Conservation (phyloP, 2,329 filamentous ascomycete genomes). For the Ophiostoma himal-ulmi region DNA sequence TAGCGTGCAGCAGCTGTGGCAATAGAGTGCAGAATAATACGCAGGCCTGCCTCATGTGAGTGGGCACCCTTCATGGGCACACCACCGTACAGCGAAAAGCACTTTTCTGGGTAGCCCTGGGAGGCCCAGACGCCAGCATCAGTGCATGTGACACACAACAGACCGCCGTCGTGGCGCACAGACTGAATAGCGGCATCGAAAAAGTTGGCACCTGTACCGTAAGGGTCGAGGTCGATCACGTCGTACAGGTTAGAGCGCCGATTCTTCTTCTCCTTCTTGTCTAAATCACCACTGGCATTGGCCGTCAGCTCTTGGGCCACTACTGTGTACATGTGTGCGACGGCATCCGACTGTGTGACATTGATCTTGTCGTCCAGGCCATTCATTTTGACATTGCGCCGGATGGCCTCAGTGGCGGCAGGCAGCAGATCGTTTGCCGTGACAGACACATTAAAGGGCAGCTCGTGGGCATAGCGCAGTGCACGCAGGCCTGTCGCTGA, state of each 20-base stretch:
- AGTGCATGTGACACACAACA: slow-evolving; percentile 93
- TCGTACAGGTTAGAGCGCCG: slow-evolving; percentile 53
- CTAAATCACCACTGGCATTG: not conserved
- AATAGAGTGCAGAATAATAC: slow-evolving; percentile 77
- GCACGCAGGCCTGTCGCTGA: slow-evolving; percentile 91
- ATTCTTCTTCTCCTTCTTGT: slow-evolving; percentile 3
- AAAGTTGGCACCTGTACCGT: slow-evolving; percentile 88
- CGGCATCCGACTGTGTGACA: slow-evolving; percentile 73
- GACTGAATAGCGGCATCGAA: slow-evolving; percentile 85
- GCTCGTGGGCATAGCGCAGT: slow-evolving; percentile 82
- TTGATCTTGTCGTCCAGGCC: slow-evolving; percentile 63
- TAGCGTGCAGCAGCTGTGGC: slow-evolving; percentile 77
- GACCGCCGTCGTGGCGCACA: slow-evolving; percentile 73
- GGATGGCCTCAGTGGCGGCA: slow-evolving; percentile 72
- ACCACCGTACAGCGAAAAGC: slow-evolving; percentile 89
- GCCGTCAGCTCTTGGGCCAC: slow-evolving; percentile 50
- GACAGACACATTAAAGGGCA: slow-evolving; percentile 74
- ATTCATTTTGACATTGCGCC: slow-evolving; percentile 80
- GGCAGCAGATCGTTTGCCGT: slow-evolving; percentile 85
- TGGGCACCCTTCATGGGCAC: slow-evolving; percentile 76
- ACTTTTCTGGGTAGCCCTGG: slow-evolving; percentile 88
- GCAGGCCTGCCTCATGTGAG: slow-evolving; percentile 83
- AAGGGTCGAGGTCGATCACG: slow-evolving; percentile 93
- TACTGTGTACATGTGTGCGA: slow-evolving; percentile 81
- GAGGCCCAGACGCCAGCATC: slow-evolving; percentile 95